Conservation (phyloP, 129 eudicot genomes). For the Artemisia tridentata region DNA sequence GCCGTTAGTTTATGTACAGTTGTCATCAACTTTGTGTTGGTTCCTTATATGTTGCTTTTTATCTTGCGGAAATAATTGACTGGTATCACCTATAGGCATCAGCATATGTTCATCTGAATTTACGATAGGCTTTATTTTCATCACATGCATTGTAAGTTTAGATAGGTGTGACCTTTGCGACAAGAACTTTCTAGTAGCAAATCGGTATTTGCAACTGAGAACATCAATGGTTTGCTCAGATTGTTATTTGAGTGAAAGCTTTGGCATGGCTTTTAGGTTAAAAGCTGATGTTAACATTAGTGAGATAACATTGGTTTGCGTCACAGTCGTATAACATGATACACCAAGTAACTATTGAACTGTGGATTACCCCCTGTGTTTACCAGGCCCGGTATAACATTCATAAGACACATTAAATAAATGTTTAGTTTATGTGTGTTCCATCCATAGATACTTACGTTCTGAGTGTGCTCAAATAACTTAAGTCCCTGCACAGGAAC, state of each 20-base stretch:
- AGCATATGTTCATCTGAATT: too few species aligned
- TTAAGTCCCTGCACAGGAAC: background rate
- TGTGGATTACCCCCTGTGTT: background rate
- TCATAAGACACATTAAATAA: constrained; percentile 8
- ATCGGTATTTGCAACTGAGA: background rate
- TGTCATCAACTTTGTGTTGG: too few species aligned
- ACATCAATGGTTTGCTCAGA: background rate
- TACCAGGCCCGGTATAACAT: background rate
- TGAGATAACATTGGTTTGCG: background rate
- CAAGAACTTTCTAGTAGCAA: too few species aligned
- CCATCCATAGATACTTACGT: background rate
- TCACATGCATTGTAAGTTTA: too few species aligned
- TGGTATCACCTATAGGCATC: too few species aligned
- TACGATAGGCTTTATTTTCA: too few species aligned
- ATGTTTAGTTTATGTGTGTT: constrained; percentile 8
- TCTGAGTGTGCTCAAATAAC: background rate
- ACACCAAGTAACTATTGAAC: background rate
- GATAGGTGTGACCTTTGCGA: too few species aligned
- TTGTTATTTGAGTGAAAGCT: background rate
- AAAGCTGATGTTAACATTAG: constrained; percentile 8
- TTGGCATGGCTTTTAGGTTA: background rate
- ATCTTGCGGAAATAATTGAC: too few species aligned
- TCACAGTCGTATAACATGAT: too few species aligned
- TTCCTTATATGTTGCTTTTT: too few species aligned
- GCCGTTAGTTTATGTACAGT: too few species aligned